These are phyloP conservation scores for Calocera cornea DNA, from an alignment of 768 basidiomycete species.

Conservation along the genomic window DNA sequence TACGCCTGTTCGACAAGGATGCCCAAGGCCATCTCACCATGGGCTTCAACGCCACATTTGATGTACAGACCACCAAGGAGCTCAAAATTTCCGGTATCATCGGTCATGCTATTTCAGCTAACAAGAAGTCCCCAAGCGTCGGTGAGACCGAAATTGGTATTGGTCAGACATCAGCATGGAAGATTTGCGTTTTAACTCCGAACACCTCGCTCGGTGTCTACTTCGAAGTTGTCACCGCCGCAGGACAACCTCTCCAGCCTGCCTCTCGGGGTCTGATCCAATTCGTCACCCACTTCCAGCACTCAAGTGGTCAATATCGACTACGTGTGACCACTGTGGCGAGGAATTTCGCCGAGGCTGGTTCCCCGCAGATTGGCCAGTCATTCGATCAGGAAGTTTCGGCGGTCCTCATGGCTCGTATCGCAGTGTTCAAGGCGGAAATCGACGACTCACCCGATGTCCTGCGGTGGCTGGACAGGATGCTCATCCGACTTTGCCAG, in stretches of 20 bases:
- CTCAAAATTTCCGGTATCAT: slow-evolving; percentile 96
- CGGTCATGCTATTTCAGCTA: slow-evolving; percentile 92
- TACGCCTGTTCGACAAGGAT: slow-evolving; percentile 84
- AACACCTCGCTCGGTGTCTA: slow-evolving; percentile 83
- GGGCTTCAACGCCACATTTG: slow-evolving; percentile 99
- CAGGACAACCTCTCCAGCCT: slow-evolving; percentile 79
- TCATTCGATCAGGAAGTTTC: slow-evolving; percentile 98
- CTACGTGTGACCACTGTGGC: slow-evolving; percentile 97
- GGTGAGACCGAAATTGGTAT: slow-evolving; percentile 99
- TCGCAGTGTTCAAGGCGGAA: slow-evolving; percentile 98
- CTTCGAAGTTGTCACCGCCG: slow-evolving; percentile 96
- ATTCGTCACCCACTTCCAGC: slow-evolving; percentile 97
- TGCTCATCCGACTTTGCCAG: slow-evolving; percentile 96
- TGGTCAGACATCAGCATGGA: slow-evolving; percentile 97
- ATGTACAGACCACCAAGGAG: slow-evolving; percentile 99
- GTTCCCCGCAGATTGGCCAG: slow-evolving; percentile 81
- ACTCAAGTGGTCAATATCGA: slow-evolving; percentile 87
- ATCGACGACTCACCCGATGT: slow-evolving; percentile 97
- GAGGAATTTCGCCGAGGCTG: slow-evolving; percentile 92
- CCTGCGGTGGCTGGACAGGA: slow-evolving; percentile 90
- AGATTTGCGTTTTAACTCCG: slow-evolving; percentile 80
- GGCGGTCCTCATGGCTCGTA: slow-evolving; percentile 94
- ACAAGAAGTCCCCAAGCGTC: slow-evolving; percentile 90
- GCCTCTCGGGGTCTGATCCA: slow-evolving; percentile 91
- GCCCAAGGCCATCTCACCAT: slow-evolving; percentile 83